Conservation (phyloP, 225 moss, liverwort and hornwort genomes). For the Physcomitrellopsis africana region DNA sequence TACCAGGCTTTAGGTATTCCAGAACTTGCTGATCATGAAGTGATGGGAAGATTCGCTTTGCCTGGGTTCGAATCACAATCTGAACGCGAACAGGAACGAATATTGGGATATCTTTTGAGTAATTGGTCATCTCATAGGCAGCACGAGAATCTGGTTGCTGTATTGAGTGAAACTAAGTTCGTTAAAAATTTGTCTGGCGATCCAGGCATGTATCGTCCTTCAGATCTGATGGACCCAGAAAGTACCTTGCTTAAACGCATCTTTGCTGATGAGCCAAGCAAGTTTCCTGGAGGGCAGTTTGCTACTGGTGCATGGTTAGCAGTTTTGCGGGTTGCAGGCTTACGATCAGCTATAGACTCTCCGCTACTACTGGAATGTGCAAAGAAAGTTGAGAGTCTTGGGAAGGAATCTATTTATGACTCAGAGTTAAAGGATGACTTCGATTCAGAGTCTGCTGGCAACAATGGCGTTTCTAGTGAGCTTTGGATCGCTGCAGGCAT, state of each 20-base stretch:
- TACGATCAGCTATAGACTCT: conserved; percentile 72
- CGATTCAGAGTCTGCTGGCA: conserved; percentile 53
- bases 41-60: conserved; percentile 76
- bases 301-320: conserved; percentile 72
- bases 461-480: conserved; percentile 56
- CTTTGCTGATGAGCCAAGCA: conserved; percentile 67
- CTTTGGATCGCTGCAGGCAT: conserved; percentile 75
- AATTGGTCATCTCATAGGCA: conserved; percentile 72
- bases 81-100: conserved; percentile 69
- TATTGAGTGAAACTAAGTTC: conserved; percentile 73
- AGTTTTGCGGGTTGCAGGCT: conserved; percentile 73
- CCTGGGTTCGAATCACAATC: conserved; percentile 63
- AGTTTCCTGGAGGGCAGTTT: conserved; percentile 82
- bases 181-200: conserved; percentile 52
- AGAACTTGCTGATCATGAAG: conserved; percentile 80
- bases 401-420: conserved; percentile 53
- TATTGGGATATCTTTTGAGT: conserved; percentile 58
- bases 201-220: conserved; percentile 51
- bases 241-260: conserved; percentile 72
- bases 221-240: conserved; percentile 80
- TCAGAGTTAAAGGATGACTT: conserved; percentile 57
- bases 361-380: conserved; percentile 79
- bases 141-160: conserved; percentile 60
- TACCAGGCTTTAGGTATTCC: conserved; percentile 70
- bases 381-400: conserved; percentile 73